Conservation (phyloP, 106 monocot genomes). For the Apostasia ramifera region DNA sequence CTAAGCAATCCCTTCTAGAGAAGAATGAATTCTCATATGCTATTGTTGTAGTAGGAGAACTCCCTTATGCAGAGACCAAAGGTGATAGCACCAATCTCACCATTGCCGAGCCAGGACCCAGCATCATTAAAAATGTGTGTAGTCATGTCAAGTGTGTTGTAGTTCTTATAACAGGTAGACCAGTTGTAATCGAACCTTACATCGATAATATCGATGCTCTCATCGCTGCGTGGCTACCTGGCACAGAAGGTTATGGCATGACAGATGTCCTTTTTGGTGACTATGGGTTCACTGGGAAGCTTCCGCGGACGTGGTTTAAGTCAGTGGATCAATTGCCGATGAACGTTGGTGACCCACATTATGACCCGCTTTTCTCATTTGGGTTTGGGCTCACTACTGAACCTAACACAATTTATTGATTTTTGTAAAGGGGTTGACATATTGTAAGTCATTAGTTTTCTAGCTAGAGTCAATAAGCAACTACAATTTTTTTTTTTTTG, state of each 20-base stretch:
- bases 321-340: constrained; percentile 56
- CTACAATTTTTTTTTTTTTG: too few species aligned
- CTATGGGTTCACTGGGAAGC: constrained; percentile 49
- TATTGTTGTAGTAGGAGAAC: constrained; percentile 36
- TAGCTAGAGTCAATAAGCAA: too few species aligned
- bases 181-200: constrained; percentile 59
- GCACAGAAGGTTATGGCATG: constrained; percentile 58
- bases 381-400: constrained; percentile 61
- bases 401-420: constrained; percentile 7
- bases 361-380: constrained; percentile 56
- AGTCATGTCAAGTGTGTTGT: constrained; percentile 46
- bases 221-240: constrained; percentile 77
- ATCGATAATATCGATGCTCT: constrained; percentile 42
- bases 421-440: not conserved
- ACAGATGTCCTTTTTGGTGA: constrained; percentile 53
- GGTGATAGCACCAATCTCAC: not conserved
- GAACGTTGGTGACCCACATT: constrained; percentile 53
- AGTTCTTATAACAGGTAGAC: constrained; percentile 57
- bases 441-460: too few species aligned
- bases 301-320: constrained; percentile 58
- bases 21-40: constrained; percentile 13
- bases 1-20: constrained; percentile 12
- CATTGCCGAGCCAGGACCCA: constrained; percentile 39
- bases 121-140: constrained; percentile 42
- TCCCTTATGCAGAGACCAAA: constrained; percentile 21